A percentile compares a stretch with the other conserved stretches of the same genome.
Evolutionary conservation across 345 rosid species (phyloP).

Genomic region (Sisymbrium altissimum): DNA sequence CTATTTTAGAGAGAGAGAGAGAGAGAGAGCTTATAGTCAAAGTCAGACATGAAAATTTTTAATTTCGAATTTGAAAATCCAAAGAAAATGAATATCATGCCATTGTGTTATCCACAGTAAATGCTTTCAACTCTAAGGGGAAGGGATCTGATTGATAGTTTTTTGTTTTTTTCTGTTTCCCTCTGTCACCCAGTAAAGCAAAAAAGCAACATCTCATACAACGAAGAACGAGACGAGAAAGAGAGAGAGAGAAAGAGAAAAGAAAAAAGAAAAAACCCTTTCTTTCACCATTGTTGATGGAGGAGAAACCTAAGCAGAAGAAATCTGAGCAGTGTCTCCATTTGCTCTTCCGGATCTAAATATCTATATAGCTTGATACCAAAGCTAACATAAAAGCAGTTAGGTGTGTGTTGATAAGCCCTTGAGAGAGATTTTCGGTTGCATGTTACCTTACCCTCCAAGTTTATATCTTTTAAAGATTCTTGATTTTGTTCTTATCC

Average conservation of each 20-base stretch:
- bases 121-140: constrained; percentile 23
- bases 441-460: constrained; percentile 29
- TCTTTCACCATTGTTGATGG: constrained; percentile 32
- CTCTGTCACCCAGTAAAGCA: constrained; percentile 32
- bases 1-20: neutral
- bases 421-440: constrained; percentile 48
- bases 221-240: neutral
- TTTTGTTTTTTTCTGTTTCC: constrained; percentile 28
- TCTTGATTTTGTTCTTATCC: constrained; percentile 26
- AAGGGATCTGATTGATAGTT: constrained; percentile 26
- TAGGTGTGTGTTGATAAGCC: constrained; percentile 27
- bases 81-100: neutral
- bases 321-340: neutral
- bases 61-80: constrained; percentile 21
- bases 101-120: constrained; percentile 31
- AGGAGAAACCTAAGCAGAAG: neutral
- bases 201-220: constrained; percentile 24
- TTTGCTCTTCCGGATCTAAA: constrained; percentile 11
- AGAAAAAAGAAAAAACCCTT: neutral
- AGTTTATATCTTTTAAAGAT: constrained; percentile 26
- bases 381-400: constrained; percentile 15
- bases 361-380: constrained; percentile 7
- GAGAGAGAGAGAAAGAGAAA: constrained; percentile 11
- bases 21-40: constrained; percentile 18
- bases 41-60: constrained; percentile 13